Evolutionary conservation across 108 stramenopile genomes (phyloP).

Genomic region (Craspedostauros australis): DNA sequence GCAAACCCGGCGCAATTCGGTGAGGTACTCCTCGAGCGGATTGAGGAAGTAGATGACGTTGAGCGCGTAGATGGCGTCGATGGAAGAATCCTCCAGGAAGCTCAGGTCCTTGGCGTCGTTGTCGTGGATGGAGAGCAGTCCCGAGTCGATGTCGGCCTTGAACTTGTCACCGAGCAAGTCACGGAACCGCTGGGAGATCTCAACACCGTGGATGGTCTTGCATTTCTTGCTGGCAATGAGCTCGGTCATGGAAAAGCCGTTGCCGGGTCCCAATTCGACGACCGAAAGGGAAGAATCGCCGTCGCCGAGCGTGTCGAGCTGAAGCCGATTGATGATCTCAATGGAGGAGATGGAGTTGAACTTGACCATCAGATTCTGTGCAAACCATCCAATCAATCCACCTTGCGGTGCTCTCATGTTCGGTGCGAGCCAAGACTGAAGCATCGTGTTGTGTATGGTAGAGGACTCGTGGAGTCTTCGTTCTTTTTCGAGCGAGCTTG

Average conservation of each 20-base stretch:
- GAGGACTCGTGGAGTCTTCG: too few relatives aligned
- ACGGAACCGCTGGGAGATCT: conserved; percentile 21
- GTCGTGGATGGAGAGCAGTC: conserved; percentile 12
- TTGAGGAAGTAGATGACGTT: conserved; percentile 45
- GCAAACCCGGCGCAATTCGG: conserved; percentile 56
- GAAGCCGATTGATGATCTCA: too few relatives aligned
- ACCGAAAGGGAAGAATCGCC: too few relatives aligned
- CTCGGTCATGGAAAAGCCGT: not conserved
- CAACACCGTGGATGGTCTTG: conserved; percentile 13
- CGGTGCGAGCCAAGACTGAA: too few relatives aligned
- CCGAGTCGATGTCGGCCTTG: not conserved
- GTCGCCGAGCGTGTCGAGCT: too few relatives aligned
- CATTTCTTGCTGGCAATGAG: not conserved
- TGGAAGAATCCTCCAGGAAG: conserved; percentile 8
- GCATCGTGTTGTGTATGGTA: too few relatives aligned
- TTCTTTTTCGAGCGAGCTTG: too few relatives aligned
- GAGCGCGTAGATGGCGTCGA: conserved; percentile 18
- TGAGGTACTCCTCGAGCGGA: conserved; percentile 44
- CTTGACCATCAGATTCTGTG: too few relatives aligned
- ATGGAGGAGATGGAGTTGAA: too few relatives aligned
- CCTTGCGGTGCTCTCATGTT: too few relatives aligned
- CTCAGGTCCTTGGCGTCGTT: conserved; percentile 20
- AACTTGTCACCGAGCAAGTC: conserved; percentile 4
- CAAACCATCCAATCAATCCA: too few relatives aligned
- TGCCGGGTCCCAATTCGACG: not conserved